Conservation (phyloP, 2,329 filamentous ascomycete genomes). For the Lecanosticta acicola region DNA sequence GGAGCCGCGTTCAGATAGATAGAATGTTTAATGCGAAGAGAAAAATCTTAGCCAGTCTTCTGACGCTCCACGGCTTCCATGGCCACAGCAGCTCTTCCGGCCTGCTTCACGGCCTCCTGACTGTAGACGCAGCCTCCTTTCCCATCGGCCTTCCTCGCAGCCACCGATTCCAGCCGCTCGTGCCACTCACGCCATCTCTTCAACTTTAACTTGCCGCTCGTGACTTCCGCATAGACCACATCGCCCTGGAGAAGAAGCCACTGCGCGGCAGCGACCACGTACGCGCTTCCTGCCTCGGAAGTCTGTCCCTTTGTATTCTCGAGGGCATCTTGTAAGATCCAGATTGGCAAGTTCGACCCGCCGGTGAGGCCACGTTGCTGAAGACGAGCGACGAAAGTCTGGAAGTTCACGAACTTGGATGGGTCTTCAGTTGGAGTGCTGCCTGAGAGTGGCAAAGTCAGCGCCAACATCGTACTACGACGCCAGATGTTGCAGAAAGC, state of each 20-base stretch:
- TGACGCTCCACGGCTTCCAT: conserved; percentile 4
- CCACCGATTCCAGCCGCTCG: neutral
- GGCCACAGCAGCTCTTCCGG: conserved; percentile 1
- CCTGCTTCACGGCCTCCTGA: neutral
- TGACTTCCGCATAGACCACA: neutral
- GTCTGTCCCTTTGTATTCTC: neutral
- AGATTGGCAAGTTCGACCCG: neutral
- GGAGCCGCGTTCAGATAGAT: no score
- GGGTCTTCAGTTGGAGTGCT: conserved; percentile 1
- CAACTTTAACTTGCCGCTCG: neutral
- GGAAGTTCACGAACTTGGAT: conserved; percentile 3
- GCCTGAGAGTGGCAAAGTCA: neutral
- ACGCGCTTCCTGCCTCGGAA: neutral
- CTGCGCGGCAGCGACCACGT: conserved; percentile 1
- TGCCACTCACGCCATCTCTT: conserved; percentile 1
- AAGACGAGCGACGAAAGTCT: conserved; percentile 1
- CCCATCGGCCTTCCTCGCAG: neutral
- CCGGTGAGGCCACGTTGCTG: neutral
- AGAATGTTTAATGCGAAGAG: no score
- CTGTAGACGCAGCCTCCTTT: neutral
- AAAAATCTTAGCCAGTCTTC: conserved; percentile 3
- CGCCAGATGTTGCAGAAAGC: neutral
- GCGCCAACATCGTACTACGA: neutral
- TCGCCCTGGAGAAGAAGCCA: conserved; percentile 1
- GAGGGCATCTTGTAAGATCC: neutral